A percentile compares a stretch with the other conserved stretches of the same genome.
phyloP scores from a whole-genome alignment of 768 basidiomycete species.

The Tricholoma saponaceum region DNA sequence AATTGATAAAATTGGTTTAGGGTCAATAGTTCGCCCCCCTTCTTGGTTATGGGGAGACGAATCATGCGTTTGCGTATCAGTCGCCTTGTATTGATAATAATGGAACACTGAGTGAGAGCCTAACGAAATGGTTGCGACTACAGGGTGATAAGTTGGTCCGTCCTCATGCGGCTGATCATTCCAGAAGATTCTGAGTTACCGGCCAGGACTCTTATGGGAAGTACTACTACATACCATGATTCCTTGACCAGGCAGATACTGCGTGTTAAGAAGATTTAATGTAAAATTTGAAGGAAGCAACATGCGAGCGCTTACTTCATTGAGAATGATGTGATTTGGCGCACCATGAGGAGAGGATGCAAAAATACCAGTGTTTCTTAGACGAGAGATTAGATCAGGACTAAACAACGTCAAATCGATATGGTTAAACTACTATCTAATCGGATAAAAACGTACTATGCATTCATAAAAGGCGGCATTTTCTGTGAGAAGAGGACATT shows the following conservation, averaged over 20 bases:
- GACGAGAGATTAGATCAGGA: slow-evolving; percentile 72
- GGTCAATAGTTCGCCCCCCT: slow-evolving; percentile 54
- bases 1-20: slow-evolving; percentile 62
- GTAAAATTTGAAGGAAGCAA: not conserved
- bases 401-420: slow-evolving; percentile 32
- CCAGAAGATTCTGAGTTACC: not conserved
- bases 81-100: slow-evolving; percentile 63
- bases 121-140: slow-evolving; percentile 88
- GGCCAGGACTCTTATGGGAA: not conserved
- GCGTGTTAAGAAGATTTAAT: slow-evolving; percentile 1
- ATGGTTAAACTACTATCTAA: not conserved
- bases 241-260: slow-evolving; percentile 89
- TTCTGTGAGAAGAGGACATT: slow-evolving; percentile 64
- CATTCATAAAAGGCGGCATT: slow-evolving; percentile 65
- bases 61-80: slow-evolving; percentile 15
- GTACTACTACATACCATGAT: slow-evolving; percentile 66
- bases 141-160: slow-evolving; percentile 82
- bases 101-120: slow-evolving; percentile 81
- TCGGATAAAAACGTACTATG: slow-evolving; percentile 46
- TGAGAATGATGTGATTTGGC: slow-evolving; percentile 89
- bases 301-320: slow-evolving; percentile 51
- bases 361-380: slow-evolving; percentile 63
- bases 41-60: slow-evolving; percentile 16
- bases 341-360: slow-evolving; percentile 53
- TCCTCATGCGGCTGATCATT: slow-evolving; percentile 83